Evolutionary conservation across 768 basidiomycete species (phyloP), one percentile per base, ranked within the genome.

Genomic region (Punctularia strigosozonata): DNA sequence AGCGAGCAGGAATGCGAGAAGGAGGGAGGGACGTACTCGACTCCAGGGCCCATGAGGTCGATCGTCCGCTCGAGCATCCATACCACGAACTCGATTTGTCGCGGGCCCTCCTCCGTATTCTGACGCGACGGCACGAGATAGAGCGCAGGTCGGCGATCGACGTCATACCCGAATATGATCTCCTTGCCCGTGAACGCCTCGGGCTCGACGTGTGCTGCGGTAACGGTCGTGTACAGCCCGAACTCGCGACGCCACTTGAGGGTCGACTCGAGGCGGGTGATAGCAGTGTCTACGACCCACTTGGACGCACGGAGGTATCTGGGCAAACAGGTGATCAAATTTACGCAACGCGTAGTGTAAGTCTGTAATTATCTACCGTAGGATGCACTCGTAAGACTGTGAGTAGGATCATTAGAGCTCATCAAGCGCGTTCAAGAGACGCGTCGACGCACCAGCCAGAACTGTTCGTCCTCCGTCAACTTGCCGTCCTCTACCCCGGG

Each of bases 151-250:
- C 82, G 64, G 10, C 79, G 69, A 17, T 57, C 57, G 5, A 58
- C 56, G 54, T 90, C 87, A 52, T 73, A 88, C 4, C 89, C 90
- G 47, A 81, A 84, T 14, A 78, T 45, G 36, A 90, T 62, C 53
- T 77, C 69, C 59, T 94, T 92, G 23, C 90, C 90, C 4, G 88
- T 92, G 35, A 81, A 59, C 1, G 75, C 78, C 61, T 92, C 89
- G 14, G 77, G 75, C 47, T 83, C 80, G 45, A 94, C 75, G 43
- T 71, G 61, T 0, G 69, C 65, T 3, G 80, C 56, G 1, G 70
- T 75, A 51, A 87, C 54, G 21, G 57, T 40, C 46, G 80, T 73
- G 46, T 85, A 76, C 14, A 89, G 46, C 10, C 82, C 81, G 53
- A 69, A 90, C 39, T 86, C 83, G 24, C 87, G 68, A 36, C 88